Evolutionary conservation across 2,329 filamentous ascomycete species (phyloP), one percentile per base, ranked within the genome.

Genomic region (Scleromitrula shiraiana): DNA sequence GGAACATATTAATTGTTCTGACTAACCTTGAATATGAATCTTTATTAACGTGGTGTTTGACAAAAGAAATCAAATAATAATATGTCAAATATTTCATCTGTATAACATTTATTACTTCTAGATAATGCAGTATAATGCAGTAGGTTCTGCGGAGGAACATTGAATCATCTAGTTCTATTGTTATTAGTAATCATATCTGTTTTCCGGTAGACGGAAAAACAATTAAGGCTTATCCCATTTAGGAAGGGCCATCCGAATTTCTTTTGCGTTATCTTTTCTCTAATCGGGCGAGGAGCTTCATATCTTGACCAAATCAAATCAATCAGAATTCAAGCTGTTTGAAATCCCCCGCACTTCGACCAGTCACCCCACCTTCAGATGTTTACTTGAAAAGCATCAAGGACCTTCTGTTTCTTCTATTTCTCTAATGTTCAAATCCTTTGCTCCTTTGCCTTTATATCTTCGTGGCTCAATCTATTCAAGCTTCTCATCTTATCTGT

Each of bases 341-440:
- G n/a, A n/a, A n/a, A n/a, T n/a, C n/a, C 39, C 39, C 46, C 39
- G 38, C 46, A 42, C 19, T 43, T 41, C n/a, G n/a, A n/a, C n/a
- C n/a, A n/a, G n/a, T n/a, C n/a, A 17, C 44, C 40, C 26, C 19
- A 33, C 27, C n/a, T 32, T 19, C 19, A 19, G 35, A 30, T 19
- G 30, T 32, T 33, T 15, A 24, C 14, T 33, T 32, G 7, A 46
- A 27, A 17, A 40, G 44, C 36, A 23, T 33, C 12, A 22, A 30
- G 40, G 19, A 33, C 38, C 5, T 29, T 30, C 24, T 29, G 35
- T 32, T 20, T 32, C 22, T 14, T 19, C n/a, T n/a, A n/a, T 23
- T 17, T 23, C 36, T 35, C 39, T 36, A 30, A 49, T 49, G 46
- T 36, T 37, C 19, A 43, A 46, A 15, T 26, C 17, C 14, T 14